These are phyloP conservation scores for Anthracocystis panici-leucophaei DNA, from an alignment of 1,284 basidiomycete genomes.

Conservation along the genomic window DNA sequence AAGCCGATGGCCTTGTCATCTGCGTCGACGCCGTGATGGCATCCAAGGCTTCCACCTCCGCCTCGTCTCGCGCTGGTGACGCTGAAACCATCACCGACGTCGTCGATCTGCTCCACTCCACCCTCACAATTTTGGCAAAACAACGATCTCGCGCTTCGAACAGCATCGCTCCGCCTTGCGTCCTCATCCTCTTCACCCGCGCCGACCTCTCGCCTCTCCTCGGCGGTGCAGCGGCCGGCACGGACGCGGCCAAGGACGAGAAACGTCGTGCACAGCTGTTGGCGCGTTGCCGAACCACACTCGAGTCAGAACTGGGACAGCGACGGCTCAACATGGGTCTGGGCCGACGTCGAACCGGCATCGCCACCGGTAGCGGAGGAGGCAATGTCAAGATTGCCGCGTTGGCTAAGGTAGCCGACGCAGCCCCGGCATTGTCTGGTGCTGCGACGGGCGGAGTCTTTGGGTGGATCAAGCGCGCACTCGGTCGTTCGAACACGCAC, in stretches of 20 bases:
- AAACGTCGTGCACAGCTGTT: conserved; percentile 61
- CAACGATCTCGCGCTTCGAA: conserved; percentile 18
- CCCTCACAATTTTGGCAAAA: conserved; percentile 52
- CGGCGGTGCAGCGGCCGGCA: conserved; percentile 34
- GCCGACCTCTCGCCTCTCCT: conserved; percentile 65
- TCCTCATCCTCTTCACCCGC: conserved; percentile 64
- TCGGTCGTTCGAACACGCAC: conserved; percentile 17
- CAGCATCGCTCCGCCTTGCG: conserved; percentile 41
- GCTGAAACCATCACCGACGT: conserved; percentile 48
- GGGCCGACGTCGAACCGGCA: conserved; percentile 18
- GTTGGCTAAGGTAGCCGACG: conserved; percentile 55
- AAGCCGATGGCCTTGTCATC: conserved; percentile 62
- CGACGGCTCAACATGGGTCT: conserved; percentile 59
- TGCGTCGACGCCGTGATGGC: conserved; percentile 65
- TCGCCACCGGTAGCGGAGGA: neutral
- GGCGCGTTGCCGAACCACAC: conserved; percentile 56
- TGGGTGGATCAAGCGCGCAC: conserved; percentile 48
- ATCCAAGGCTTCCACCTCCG: conserved; percentile 43
- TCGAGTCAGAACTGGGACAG: conserved; percentile 58
- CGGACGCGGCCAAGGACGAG: conserved; percentile 48
- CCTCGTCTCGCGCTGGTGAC: conserved; percentile 12
- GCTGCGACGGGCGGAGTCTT: conserved; percentile 26
- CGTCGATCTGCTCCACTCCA: conserved; percentile 57
- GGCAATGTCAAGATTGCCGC: conserved; percentile 61
- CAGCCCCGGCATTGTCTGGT: conserved; percentile 5